These are phyloP conservation scores for Carex pumila DNA, from an alignment of 176 grass and related monocot genomes.

Conservation along the genomic window DNA sequence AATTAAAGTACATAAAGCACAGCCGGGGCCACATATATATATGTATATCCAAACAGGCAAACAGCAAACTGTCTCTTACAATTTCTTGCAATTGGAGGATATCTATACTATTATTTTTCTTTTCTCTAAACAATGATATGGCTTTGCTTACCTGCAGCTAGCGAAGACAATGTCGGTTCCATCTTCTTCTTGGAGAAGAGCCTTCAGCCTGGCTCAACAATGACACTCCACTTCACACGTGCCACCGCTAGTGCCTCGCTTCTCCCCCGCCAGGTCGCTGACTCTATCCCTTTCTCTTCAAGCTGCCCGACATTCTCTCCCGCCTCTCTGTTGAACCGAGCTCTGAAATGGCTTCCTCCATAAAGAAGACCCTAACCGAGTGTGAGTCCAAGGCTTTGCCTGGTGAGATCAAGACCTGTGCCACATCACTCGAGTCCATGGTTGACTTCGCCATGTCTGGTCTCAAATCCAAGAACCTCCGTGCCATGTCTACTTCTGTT, in stretches of 20 bases:
- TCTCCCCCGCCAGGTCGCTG: constrained; percentile 14
- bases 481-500: constrained; percentile 14
- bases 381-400: constrained; percentile 18
- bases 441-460: constrained; percentile 26
- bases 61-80: background rate
- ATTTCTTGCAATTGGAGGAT: background rate
- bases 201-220: constrained; percentile 32
- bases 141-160: background rate
- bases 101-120: no score
- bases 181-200: constrained; percentile 37
- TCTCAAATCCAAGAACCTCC: constrained; percentile 21
- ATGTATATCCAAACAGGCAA: background rate
- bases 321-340: background rate
- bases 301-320: constrained; percentile 30
- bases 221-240: constrained; percentile 33
- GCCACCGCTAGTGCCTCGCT: background rate
- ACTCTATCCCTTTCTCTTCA: constrained; percentile 28
- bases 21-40: background rate
- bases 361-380: constrained; percentile 27
- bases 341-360: constrained; percentile 12
- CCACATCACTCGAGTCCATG: constrained; percentile 41
- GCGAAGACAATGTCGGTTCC: constrained; percentile 1
- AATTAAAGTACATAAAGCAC: background rate
- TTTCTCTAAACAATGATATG: background rate
- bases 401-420: constrained; percentile 23